phyloP scores from a whole-genome alignment of 177 flowering plant genomes.

The Vitis hybrid region DNA sequence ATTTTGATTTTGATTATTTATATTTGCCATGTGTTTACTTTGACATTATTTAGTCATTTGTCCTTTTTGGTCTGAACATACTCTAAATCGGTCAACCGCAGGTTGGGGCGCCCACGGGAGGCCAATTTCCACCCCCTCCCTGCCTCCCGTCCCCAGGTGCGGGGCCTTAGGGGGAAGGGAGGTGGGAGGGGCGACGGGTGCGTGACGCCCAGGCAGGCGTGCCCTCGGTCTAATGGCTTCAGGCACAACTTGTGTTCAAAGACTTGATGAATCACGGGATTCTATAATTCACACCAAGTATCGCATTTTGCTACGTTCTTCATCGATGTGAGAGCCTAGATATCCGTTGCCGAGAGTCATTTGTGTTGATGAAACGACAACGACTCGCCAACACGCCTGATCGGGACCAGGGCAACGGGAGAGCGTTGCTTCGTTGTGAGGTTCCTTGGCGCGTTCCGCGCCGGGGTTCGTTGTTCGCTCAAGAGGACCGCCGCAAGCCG shows the following conservation, averaged over 20 bases:
- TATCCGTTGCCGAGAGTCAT: slow-evolving; percentile 21
- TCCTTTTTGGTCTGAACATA: too few species aligned
- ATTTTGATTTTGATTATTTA: too few species aligned
- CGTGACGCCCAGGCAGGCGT: slow-evolving; percentile 1
- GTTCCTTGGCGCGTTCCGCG: too few species aligned
- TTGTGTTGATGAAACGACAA: background rate
- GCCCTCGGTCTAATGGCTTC: slow-evolving; percentile 18
- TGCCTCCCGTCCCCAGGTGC: too few species aligned
- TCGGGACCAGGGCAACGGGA: rapidly evolving
- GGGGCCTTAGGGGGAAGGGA: too few species aligned
- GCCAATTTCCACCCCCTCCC: too few species aligned
- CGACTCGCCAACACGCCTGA: rapidly evolving
- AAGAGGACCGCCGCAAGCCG: rapidly evolving
- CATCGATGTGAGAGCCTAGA: slow-evolving; percentile 26
- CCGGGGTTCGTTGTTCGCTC: too few species aligned
- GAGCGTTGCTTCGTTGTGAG: too few species aligned
- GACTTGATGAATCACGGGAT: slow-evolving; percentile 29
- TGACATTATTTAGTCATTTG: too few species aligned
- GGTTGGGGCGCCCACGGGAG: rapidly evolving
- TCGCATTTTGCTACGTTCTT: slow-evolving; percentile 28
- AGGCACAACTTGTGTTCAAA: slow-evolving; percentile 32
- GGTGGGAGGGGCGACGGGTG: too few species aligned
- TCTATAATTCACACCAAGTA: slow-evolving; percentile 31
- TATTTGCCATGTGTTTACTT: too few species aligned
- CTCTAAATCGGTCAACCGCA: too few species aligned